Conservation (phyloP, 2,329 filamentous ascomycete genomes). For the Ophiosphaerella korrae region DNA sequence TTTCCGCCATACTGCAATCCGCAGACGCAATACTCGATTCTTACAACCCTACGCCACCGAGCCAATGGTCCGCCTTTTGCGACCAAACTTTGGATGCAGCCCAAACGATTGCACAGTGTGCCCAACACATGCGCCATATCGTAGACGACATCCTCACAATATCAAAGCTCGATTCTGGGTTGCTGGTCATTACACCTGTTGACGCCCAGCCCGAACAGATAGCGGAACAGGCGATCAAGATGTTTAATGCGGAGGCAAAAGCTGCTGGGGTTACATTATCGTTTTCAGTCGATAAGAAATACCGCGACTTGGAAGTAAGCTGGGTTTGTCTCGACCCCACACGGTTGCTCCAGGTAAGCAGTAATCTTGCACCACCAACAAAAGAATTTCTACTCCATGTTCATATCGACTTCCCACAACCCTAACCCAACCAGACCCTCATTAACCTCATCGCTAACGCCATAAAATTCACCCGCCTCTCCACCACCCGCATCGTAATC, state of each 20-base stretch:
- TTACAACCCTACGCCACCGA: conserved; percentile 14
- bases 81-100: conserved; percentile 41
- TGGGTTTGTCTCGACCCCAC: conserved; percentile 51
- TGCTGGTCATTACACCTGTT: conserved; percentile 50
- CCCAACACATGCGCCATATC: conserved; percentile 54
- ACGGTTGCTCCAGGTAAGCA: conserved; percentile 45
- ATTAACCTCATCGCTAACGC: conserved; percentile 50
- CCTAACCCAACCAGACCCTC: conserved; percentile 19
- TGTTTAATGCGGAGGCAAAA: conserved; percentile 46
- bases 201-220: conserved; percentile 44
- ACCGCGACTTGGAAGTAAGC: conserved; percentile 41
- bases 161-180: conserved; percentile 52
- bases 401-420: no score
- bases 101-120: conserved; percentile 51
- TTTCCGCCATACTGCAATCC: conserved; percentile 51
- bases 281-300: conserved; percentile 44
- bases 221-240: conserved; percentile 39
- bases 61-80: conserved; percentile 20
- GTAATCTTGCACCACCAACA: not conserved
- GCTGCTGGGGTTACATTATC: conserved; percentile 34
- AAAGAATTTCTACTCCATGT: not conserved
- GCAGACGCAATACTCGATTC: conserved; percentile 47
- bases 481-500: conserved; percentile 39
- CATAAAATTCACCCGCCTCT: conserved; percentile 52
- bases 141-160: conserved; percentile 54